Evolutionary conservation across 305 asterid species (phyloP).

Genomic region (Solanum hybrid): DNA sequence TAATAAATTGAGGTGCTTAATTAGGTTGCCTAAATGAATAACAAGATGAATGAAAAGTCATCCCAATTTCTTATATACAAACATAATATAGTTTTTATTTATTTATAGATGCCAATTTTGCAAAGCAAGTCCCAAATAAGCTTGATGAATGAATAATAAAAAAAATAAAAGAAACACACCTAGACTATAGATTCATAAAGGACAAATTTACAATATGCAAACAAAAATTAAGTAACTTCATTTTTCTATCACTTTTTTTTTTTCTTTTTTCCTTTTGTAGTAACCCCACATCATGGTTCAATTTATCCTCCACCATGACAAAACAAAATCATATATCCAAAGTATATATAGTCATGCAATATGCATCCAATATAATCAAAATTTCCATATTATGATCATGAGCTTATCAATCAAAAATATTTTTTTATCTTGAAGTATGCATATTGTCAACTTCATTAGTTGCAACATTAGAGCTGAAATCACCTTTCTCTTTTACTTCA

Average conservation of each 20-base stretch:
- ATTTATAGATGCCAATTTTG: not conserved
- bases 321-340: not conserved
- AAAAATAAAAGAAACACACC: not conserved
- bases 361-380: not conserved
- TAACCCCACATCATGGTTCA: not conserved
- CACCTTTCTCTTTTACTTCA: slow-evolving; percentile 47
- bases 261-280: not conserved
- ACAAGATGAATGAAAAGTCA: not conserved
- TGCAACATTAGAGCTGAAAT: slow-evolving; percentile 28
- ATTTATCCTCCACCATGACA: not conserved
- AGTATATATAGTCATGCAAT: not conserved
- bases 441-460: slow-evolving; percentile 26
- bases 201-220: not conserved
- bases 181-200: not conserved
- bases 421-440: slow-evolving; percentile 30
- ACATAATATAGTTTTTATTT: not conserved
- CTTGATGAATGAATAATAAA: not conserved
- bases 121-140: not conserved
- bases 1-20: not conserved
- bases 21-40: not conserved
- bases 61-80: not conserved
- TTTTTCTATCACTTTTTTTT: not conserved
- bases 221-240: not conserved
- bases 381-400: not conserved
- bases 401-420: not conserved